These are phyloP conservation scores for Zalerion maritima DNA, from an alignment of 495 filamentous ascomycete species.

Conservation along the genomic window DNA sequence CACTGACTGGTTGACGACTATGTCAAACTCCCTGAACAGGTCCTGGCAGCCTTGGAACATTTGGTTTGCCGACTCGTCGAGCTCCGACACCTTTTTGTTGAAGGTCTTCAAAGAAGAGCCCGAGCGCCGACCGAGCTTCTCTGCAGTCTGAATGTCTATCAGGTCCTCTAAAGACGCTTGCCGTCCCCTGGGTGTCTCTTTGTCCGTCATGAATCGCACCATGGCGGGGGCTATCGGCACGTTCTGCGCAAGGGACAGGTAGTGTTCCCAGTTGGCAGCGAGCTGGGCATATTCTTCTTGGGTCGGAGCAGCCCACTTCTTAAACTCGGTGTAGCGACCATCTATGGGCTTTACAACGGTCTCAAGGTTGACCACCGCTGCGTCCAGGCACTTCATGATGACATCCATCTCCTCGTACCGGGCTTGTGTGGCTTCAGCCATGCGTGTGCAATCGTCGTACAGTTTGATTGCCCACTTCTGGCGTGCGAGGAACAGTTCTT, in stretches of 20 bases:
- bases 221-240: conserved; percentile 40
- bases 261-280: conserved; percentile 52
- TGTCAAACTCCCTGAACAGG: conserved; percentile 33
- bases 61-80: conserved; percentile 30
- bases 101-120: conserved; percentile 30
- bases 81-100: conserved; percentile 26
- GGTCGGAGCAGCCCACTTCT: conserved; percentile 56
- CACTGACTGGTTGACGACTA: conserved; percentile 28
- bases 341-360: conserved; percentile 61
- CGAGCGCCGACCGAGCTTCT: conserved; percentile 42
- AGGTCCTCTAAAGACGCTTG: conserved; percentile 53
- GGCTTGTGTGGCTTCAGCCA: conserved; percentile 33
- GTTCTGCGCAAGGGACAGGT: conserved; percentile 43
- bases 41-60: conserved; percentile 31
- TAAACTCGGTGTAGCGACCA: conserved; percentile 55
- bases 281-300: conserved; percentile 54
- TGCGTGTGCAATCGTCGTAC: conserved; percentile 44
- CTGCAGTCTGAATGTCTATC: conserved; percentile 50
- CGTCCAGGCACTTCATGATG: conserved; percentile 56
- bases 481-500: conserved; percentile 59
- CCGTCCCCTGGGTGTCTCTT: conserved; percentile 23
- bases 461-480: conserved; percentile 58
- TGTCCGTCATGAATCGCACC: conserved; percentile 38
- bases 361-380: conserved; percentile 69
- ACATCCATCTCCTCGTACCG: conserved; percentile 51